These are phyloP conservation scores for Solidago caesia DNA, from an alignment of 129 eudicot species.

Conservation along the genomic window DNA sequence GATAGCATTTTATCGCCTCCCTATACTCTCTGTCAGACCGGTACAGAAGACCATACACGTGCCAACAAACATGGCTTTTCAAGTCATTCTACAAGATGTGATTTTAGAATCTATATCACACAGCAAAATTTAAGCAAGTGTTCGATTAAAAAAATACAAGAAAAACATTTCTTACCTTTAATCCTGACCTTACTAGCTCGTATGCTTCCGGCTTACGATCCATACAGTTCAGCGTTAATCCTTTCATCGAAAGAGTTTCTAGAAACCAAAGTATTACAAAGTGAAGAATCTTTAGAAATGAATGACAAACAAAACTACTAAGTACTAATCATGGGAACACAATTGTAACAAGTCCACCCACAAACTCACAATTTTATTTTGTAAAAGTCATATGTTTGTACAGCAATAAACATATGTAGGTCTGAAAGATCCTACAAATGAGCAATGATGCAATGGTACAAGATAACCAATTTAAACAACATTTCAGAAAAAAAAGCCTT, in stretches of 20 bases:
- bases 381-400: constrained; percentile 2
- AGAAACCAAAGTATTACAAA: constrained; percentile 19
- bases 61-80: constrained; percentile 99
- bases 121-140: background rate
- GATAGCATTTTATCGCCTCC: constrained; percentile 92
- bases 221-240: constrained; percentile 94
- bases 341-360: background rate
- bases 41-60: constrained; percentile 93
- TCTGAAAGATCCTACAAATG: background rate
- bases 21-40: constrained; percentile 96
- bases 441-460: constrained; percentile 7
- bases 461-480: background rate
- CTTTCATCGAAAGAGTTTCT: constrained; percentile 98
- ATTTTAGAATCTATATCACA: constrained; percentile 4
- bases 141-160: background rate
- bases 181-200: constrained; percentile 87
- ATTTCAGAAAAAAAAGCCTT: background rate
- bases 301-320: background rate
- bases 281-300: background rate
- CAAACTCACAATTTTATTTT: constrained; percentile 2
- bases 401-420: background rate
- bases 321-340: background rate
- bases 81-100: constrained; percentile 76
- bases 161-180: constrained; percentile 55
- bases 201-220: constrained; percentile 98